Percentiles rank a stretch among this genome's conserved stretches.
Evolutionary conservation across 768 basidiomycete genomes (phyloP).

Genomic region (Gloeophyllum trabeum): DNA sequence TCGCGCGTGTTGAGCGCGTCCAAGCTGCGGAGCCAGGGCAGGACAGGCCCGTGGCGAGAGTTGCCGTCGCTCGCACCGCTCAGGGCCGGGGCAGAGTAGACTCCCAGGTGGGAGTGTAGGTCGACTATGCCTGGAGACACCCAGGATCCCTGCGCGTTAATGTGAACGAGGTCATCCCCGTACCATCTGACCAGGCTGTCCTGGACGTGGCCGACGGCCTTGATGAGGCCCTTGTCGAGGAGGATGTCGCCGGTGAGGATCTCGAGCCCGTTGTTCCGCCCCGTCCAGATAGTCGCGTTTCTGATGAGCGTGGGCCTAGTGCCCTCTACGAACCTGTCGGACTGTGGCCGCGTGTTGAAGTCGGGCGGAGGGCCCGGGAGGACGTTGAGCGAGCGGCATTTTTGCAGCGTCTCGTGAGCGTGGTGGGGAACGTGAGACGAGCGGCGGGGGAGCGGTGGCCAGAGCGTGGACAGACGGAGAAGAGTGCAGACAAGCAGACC

Average conservation of each 20-base stretch:
- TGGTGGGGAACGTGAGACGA: constrained; percentile 10
- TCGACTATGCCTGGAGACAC: constrained; percentile 63
- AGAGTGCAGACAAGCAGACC: not conserved
- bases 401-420: constrained; percentile 21
- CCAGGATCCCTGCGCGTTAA: constrained; percentile 65
- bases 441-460: not conserved
- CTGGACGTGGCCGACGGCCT: constrained; percentile 38
- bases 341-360: constrained; percentile 38
- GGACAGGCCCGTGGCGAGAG: constrained; percentile 24
- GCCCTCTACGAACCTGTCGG: constrained; percentile 56
- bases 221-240: constrained; percentile 58
- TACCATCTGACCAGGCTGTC: too few species aligned
- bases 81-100: constrained; percentile 15
- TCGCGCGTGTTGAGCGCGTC: constrained; percentile 82
- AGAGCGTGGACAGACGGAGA: not conserved
- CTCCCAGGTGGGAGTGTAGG: constrained; percentile 36
- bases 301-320: constrained; percentile 54
- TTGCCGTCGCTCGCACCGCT: constrained; percentile 29
- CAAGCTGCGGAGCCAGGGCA: constrained; percentile 53
- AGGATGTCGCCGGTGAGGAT: constrained; percentile 57
- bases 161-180: constrained; percentile 11
- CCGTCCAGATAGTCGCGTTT: constrained; percentile 83
- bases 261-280: constrained; percentile 52
- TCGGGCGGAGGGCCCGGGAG: constrained; percentile 31
- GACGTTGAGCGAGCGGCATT: constrained; percentile 30